Percentiles rank a stretch among this genome's conserved stretches.
Conservation (phyloP, 768 basidiomycete species). For the Pleurotus giganteus region DNA sequence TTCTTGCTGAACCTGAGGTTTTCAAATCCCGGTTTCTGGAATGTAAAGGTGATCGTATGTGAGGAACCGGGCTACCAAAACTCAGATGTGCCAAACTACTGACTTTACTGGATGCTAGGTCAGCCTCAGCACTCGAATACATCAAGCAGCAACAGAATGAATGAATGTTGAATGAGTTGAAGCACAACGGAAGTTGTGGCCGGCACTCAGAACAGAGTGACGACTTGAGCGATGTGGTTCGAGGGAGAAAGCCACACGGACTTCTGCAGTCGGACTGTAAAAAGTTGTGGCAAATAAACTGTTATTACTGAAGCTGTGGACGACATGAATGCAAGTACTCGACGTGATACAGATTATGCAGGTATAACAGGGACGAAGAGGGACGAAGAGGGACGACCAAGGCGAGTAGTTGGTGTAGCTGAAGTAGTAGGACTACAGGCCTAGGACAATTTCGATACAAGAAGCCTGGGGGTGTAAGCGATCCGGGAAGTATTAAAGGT, state of each 20-base stretch:
- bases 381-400: background rate
- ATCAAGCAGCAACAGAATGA: conserved; percentile 31
- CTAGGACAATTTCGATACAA: background rate
- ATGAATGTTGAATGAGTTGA: conserved; percentile 12
- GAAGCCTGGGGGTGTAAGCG: background rate
- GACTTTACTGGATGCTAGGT: conserved; percentile 47
- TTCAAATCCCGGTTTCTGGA: conserved; percentile 44
- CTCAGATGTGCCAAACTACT: conserved; percentile 22
- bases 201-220: background rate
- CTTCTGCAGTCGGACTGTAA: conserved; percentile 7
- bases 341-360: background rate
- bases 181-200: background rate
- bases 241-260: conserved; percentile 7
- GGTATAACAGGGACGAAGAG: background rate
- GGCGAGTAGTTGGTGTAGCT: background rate
- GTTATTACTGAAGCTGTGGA: background rate
- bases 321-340: conserved; percentile 4
- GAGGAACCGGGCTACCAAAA: conserved; percentile 16
- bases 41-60: conserved; percentile 14
- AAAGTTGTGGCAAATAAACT: conserved; percentile 8
- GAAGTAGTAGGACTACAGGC: background rate
- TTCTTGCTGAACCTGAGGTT: conserved; percentile 45
- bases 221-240: conserved; percentile 6
- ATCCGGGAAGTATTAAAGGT: background rate
- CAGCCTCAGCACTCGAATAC: conserved; percentile 46